Evolutionary conservation across 345 rosid species (phyloP).

Genomic region (Anastatica hierochuntica): DNA sequence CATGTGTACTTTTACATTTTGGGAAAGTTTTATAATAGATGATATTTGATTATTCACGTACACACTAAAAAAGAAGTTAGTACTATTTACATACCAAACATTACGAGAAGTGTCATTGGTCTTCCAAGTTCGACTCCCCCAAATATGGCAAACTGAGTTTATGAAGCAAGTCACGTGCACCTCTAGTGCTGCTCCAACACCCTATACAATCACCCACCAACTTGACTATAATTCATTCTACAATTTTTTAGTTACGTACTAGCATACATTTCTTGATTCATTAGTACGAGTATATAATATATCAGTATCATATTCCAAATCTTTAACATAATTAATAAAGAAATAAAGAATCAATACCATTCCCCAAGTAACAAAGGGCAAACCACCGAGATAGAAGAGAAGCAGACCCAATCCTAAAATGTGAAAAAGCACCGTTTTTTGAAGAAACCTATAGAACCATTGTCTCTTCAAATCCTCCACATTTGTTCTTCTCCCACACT

Average conservation of each 20-base stretch:
- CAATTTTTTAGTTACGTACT: not conserved
- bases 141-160: slow-evolving; percentile 79
- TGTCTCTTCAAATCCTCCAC: slow-evolving; percentile 84
- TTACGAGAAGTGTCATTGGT: slow-evolving; percentile 77
- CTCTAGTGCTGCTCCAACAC: slow-evolving; percentile 52
- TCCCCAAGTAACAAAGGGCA: slow-evolving; percentile 85
- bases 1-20: not conserved
- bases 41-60: not conserved
- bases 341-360: slow-evolving; percentile 38
- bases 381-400: slow-evolving; percentile 57
- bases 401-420: slow-evolving; percentile 47
- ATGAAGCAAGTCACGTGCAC: slow-evolving; percentile 78
- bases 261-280: no score
- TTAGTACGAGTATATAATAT: no score
- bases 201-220: slow-evolving; percentile 27
- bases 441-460: slow-evolving; percentile 57
- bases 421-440: slow-evolving; percentile 51
- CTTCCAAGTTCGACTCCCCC: slow-evolving; percentile 83
- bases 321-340: no score
- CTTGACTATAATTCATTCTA: no score
- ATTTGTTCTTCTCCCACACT: slow-evolving; percentile 76
- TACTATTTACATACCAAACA: slow-evolving; percentile 42
- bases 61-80: not conserved
- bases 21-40: not conserved
- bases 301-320: no score